Conservation (phyloP, 2,329 filamentous ascomycete species). For the Hypoxylon rubiginosum region DNA sequence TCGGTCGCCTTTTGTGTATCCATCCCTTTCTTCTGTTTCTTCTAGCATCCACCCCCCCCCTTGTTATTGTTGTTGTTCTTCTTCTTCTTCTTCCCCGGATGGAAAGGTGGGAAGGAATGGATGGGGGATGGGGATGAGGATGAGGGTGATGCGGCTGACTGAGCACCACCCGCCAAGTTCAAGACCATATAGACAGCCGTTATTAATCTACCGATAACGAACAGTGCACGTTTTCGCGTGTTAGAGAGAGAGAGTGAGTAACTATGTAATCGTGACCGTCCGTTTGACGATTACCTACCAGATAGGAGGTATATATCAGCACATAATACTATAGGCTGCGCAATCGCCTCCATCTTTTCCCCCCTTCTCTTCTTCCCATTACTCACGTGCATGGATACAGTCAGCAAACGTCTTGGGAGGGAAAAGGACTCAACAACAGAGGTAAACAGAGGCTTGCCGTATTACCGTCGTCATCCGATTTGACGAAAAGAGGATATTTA, state of each 20-base stretch:
- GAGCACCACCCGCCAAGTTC: conserved; percentile 14
- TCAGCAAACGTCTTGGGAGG: not conserved
- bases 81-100: not conserved
- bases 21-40: conserved; percentile 7
- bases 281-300: not conserved
- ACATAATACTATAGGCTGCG: not conserved
- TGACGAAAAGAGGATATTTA: not conserved
- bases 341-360: no score
- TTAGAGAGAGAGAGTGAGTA: not conserved
- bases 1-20: conserved; percentile 9
- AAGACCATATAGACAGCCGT: conserved; percentile 21
- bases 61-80: no score
- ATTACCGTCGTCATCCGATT: not conserved
- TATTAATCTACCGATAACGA: conserved; percentile 25
- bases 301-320: no score
- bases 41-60: conserved; percentile 4
- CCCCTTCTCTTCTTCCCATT: not conserved
- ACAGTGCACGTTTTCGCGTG: conserved; percentile 2
- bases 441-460: not conserved
- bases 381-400: not conserved
- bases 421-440: not conserved
- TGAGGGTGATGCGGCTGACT: conserved; percentile 36
- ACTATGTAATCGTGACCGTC: not conserved
- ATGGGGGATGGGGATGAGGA: conserved; percentile 8
- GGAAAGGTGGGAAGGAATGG: not conserved